Evolutionary conservation across 257 asterid species (phyloP), one percentile per base, ranked within the genome.

Genomic region (Haberlea rhodopensis): DNA sequence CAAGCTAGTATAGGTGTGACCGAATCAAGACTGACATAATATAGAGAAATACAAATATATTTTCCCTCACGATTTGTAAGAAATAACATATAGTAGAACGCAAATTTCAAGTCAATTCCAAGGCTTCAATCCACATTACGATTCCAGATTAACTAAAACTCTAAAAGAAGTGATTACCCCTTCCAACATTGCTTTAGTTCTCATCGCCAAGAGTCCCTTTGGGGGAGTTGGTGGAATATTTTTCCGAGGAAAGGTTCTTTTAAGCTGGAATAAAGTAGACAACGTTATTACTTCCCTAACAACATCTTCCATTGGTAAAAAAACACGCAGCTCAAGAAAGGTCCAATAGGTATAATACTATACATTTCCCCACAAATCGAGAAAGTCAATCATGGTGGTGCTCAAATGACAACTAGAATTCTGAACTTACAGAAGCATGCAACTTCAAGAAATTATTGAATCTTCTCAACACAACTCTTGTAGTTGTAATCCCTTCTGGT

Each of bases 391-490:
- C 37, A 62, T 24, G 32, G 29, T 26, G 56, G 55, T 18, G 48
- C 68, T 70, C 62, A 25, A 65, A 48, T 31, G 45, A 64, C 54
- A 34, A 57, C 55, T 22, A 59, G 70, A 59, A 67, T 37, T 7
- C 22, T 25, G 49, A 72, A 81, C 97, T 87, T 84, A 92, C 99
- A 59, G 96, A 90, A 75, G 94, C 86, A 57, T 80, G 83, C 77
- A 92, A 72, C 79, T 90, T 94, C 84, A 94, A 79, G 81, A 92
- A 92, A 73, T 92, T 96, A 68, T 92, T 92, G 70, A 92, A 92
- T 81, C 99, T 87, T 73, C 99, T 85, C 76, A 92, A 67, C 70
- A 92, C 85, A 31, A 83, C 76, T 75, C 96, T 91, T 58, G 94
- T 77, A 48, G 85, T 81, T 29, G 99, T 89, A 81, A 80, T 69